A percentile compares a stretch with the other conserved stretches of the same genome.
phyloP scores from a whole-genome alignment of 2,329 filamentous ascomycete species.

The Fusarium subglutinans region DNA sequence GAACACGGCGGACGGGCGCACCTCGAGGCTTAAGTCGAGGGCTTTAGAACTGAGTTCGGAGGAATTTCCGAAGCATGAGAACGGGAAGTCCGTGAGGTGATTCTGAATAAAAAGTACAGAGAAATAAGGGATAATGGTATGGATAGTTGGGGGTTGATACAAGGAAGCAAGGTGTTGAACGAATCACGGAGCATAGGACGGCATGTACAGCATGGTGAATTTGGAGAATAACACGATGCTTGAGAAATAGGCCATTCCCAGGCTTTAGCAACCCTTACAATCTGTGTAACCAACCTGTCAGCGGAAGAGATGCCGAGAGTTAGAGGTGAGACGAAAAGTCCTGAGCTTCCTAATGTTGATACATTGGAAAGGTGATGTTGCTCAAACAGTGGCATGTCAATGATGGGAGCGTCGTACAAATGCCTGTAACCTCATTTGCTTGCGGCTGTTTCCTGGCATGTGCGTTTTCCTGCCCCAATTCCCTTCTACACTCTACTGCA shows the following conservation, averaged over 20 bases:
- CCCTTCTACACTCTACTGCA: background rate
- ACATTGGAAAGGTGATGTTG: constrained; percentile 5
- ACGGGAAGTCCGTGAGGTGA: constrained; percentile 9
- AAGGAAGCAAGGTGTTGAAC: background rate
- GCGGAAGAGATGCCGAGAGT: constrained; percentile 31
- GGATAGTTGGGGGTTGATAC: background rate
- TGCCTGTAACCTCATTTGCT: constrained; percentile 38
- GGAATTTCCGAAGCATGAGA: constrained; percentile 22
- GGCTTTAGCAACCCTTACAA: background rate
- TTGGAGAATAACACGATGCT: background rate
- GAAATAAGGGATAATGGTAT: background rate
- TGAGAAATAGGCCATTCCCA: background rate
- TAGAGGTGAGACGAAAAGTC: background rate
- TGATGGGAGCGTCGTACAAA: constrained; percentile 37
- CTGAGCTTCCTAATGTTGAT: constrained; percentile 19
- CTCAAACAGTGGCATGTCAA: constrained; percentile 38
- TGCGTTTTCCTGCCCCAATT: constrained; percentile 26
- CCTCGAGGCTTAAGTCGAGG: background rate
- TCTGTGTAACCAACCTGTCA: background rate
- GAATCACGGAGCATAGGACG: constrained; percentile 2
- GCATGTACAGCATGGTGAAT: background rate
- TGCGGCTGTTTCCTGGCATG: constrained; percentile 42
- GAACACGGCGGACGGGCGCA: constrained; percentile 10
- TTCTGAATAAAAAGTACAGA: background rate
- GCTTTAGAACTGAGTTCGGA: constrained; percentile 19